These are phyloP conservation scores for Candida cerambycidarum DNA, from an alignment of 805 yeast genomes.

Conservation along the genomic window DNA sequence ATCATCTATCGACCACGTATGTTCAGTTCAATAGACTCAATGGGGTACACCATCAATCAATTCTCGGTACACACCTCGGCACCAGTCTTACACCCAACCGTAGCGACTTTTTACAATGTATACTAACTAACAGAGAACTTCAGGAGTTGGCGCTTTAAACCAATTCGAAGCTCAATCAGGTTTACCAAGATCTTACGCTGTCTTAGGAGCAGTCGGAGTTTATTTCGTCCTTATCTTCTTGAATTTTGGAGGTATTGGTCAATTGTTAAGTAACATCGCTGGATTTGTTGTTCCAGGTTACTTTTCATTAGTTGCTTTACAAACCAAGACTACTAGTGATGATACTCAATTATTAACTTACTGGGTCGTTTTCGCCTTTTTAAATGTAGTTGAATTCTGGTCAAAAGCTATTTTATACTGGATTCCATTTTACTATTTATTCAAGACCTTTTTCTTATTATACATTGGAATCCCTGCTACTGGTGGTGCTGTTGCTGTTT, in stretches of 20 bases:
- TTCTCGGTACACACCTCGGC: too few relatives aligned
- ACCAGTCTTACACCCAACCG: too few relatives aligned
- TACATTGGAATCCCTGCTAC: constrained; percentile 86
- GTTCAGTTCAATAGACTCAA: constrained; percentile 21
- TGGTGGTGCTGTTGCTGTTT: constrained; percentile 81
- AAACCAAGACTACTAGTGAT: constrained; percentile 64
- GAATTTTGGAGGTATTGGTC: constrained; percentile 94
- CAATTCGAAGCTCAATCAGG: constrained; percentile 46
- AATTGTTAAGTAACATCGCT: constrained; percentile 86
- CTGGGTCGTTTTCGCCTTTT: constrained; percentile 97
- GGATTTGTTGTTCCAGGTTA: constrained; percentile 91
- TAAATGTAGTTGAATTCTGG: constrained; percentile 95
- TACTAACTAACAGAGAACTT: constrained; percentile 27
- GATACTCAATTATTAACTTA: constrained; percentile 89
- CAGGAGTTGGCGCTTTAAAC: constrained; percentile 29
- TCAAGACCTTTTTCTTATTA: constrained; percentile 84
- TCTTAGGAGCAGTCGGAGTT: constrained; percentile 58
- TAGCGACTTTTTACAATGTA: too few relatives aligned
- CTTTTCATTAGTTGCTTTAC: constrained; percentile 80
- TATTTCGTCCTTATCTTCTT: constrained; percentile 80
- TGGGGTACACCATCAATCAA: too few relatives aligned
- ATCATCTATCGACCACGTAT: constrained; percentile 47
- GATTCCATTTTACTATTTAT: constrained; percentile 94
- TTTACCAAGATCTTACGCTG: constrained; percentile 83
- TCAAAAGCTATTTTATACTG: constrained; percentile 87